Evolutionary conservation across 169 alveolate genomes (phyloP).

Genomic region (Plasmodium blacklocki): DNA sequence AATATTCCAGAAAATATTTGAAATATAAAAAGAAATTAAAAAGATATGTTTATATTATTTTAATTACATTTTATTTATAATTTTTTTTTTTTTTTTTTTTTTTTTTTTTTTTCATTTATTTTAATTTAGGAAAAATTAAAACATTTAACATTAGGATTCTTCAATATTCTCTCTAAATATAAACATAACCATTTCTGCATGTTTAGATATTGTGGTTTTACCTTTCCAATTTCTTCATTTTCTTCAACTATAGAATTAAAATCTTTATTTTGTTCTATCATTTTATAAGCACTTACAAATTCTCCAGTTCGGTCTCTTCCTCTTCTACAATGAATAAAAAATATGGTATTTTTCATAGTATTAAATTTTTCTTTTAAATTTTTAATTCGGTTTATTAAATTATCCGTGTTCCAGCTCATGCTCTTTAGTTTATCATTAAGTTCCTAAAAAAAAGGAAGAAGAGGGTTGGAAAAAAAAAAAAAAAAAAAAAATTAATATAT

Average conservation of each 20-base stretch:
- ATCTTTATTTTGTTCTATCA: constrained; percentile 22
- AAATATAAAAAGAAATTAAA: no score
- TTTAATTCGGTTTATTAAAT: constrained; percentile 9
- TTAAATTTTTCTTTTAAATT: constrained; percentile 19
- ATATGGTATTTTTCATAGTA: constrained; percentile 44
- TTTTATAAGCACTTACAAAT: constrained; percentile 48
- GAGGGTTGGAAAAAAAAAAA: not conserved
- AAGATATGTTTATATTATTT: no score
- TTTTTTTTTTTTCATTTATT: no score
- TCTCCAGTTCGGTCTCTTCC: constrained; percentile 72
- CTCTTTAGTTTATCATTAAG: constrained; percentile 9
- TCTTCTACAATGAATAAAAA: constrained; percentile 53
- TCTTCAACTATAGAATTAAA: constrained; percentile 13
- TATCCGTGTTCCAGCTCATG: constrained; percentile 41
- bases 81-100: no score
- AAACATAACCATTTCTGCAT: constrained; percentile 69
- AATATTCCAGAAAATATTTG: no score
- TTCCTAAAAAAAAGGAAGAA: not conserved
- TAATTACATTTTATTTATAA: no score
- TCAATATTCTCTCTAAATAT: constrained; percentile 40
- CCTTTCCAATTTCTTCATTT: constrained; percentile 45
- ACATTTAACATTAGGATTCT: constrained; percentile 10
- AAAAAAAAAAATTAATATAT: not conserved
- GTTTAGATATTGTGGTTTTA: not conserved
- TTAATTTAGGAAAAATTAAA: not conserved